Percentiles rank a stretch among this genome's conserved stretches.
These are phyloP conservation scores for Vachellia collinsii DNA, from an alignment of 306 rosid species.

Conservation along the genomic window DNA sequence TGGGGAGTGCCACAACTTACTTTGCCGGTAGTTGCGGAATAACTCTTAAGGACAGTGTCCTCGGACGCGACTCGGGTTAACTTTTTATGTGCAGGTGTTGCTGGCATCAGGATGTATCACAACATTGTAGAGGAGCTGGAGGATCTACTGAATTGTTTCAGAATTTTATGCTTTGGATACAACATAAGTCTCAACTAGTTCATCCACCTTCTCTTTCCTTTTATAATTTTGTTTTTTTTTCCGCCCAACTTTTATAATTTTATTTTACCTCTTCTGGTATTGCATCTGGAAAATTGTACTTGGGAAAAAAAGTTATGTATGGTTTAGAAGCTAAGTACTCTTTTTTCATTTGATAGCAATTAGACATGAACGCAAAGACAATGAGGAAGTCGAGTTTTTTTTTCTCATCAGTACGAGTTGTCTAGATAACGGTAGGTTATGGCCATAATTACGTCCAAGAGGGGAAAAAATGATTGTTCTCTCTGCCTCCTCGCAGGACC, in stretches of 20 bases:
- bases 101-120: no score
- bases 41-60: no score
- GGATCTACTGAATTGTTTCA: no score
- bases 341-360: neutral
- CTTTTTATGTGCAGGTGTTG: no score
- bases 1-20: no score
- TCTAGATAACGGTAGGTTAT: conserved; percentile 26
- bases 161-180: no score
- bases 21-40: no score
- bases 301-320: neutral
- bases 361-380: conserved; percentile 28
- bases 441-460: conserved; percentile 26
- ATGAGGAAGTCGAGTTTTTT: conserved; percentile 26
- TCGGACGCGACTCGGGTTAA: no score
- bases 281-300: conserved; percentile 15
- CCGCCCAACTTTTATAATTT: no score
- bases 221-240: neutral
- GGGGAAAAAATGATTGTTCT: conserved; percentile 35
- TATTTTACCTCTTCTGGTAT: conserved; percentile 3
- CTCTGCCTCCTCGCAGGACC: conserved; percentile 29
- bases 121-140: no score
- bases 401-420: conserved; percentile 26
- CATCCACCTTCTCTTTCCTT: neutral
- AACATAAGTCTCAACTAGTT: conserved; percentile 8
- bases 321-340: conserved; percentile 12